phyloP scores from a whole-genome alignment of 805 yeast species.

The Danielia reshetovae region DNA sequence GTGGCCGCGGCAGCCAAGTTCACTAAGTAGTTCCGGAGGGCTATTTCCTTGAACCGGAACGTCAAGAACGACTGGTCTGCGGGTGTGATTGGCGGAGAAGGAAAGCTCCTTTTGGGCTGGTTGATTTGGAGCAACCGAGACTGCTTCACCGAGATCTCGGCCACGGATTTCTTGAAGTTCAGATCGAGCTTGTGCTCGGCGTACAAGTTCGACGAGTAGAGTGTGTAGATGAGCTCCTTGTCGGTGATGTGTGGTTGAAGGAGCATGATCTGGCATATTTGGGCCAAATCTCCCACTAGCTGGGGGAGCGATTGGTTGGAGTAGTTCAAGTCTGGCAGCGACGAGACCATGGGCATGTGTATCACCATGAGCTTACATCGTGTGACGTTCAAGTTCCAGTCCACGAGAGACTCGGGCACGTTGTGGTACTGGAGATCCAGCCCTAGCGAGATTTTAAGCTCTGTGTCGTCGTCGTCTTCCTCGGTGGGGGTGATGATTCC shows the following conservation, averaged over 20 bases:
- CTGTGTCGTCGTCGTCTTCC: conserved; percentile 21
- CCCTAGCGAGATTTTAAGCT: conserved; percentile 36
- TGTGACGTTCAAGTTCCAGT: conserved; percentile 51
- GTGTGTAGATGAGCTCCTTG: conserved; percentile 38
- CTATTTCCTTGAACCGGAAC: conserved; percentile 41
- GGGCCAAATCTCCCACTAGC: conserved; percentile 40
- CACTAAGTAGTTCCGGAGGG: conserved; percentile 47
- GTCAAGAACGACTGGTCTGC: conserved; percentile 28
- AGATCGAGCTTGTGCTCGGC: conserved; percentile 45
- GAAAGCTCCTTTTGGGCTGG: conserved; percentile 17
- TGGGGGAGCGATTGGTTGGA: conserved; percentile 33
- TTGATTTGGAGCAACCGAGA: conserved; percentile 39
- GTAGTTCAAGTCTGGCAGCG: conserved; percentile 34
- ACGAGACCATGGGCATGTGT: conserved; percentile 34
- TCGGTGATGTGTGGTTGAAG: conserved; percentile 41
- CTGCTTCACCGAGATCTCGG: conserved; percentile 47
- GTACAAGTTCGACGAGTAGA: conserved; percentile 42
- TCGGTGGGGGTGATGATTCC: conserved; percentile 2
- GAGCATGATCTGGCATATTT: conserved; percentile 34
- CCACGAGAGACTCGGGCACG: conserved; percentile 39
- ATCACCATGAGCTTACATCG: conserved; percentile 43
- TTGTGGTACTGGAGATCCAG: conserved; percentile 36
- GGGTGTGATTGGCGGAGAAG: conserved; percentile 26
- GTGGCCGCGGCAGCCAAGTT: conserved; percentile 54
- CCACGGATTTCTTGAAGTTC: conserved; percentile 43